A percentile compares a stretch with the other conserved stretches of the same genome.
Conservation (phyloP, 2,329 filamentous ascomycete species). For the Trichophyton equinum region DNA sequence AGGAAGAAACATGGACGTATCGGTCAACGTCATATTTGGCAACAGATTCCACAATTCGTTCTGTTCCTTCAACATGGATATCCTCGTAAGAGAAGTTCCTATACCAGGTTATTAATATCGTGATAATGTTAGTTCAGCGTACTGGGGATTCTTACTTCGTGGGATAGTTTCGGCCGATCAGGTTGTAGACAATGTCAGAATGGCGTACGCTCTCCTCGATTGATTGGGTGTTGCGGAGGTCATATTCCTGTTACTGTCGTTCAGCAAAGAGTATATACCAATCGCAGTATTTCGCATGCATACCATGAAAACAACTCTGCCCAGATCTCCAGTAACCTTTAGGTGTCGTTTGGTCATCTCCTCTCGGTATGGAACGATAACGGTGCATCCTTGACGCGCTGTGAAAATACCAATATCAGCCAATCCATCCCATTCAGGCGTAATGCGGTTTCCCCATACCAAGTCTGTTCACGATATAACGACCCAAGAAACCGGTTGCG, state of each 20-base stretch:
- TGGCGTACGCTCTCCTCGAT: conserved; percentile 95
- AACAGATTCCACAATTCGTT: conserved; percentile 84
- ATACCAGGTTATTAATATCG: conserved; percentile 1
- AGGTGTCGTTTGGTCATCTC: conserved; percentile 97
- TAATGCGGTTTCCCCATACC: conserved; percentile 38
- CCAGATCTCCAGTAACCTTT: conserved; percentile 90
- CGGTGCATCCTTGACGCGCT: conserved; percentile 89
- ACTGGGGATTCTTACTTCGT: conserved; percentile 57
- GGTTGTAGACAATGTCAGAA: conserved; percentile 94
- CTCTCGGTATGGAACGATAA: conserved; percentile 86
- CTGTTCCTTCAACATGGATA: conserved; percentile 82
- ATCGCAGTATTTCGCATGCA: neutral
- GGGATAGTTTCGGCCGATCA: conserved; percentile 85
- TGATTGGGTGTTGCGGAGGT: conserved; percentile 83
- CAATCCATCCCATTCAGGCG: conserved; percentile 18
- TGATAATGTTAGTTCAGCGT: too few relatives aligned
- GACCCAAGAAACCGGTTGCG: conserved; percentile 85
- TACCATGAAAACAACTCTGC: conserved; percentile 76
- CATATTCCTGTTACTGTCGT: conserved; percentile 59
- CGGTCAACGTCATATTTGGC: conserved; percentile 97
- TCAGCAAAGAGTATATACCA: neutral
- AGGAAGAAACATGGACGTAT: conserved; percentile 91
- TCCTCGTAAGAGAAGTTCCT: conserved; percentile 91
- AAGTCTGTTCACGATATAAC: conserved; percentile 94
- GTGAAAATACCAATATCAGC: conserved; percentile 18